Evolutionary conservation across 2,329 filamentous ascomycete genomes (phyloP).

Genomic region (Pestalotiopsis sp.): DNA sequence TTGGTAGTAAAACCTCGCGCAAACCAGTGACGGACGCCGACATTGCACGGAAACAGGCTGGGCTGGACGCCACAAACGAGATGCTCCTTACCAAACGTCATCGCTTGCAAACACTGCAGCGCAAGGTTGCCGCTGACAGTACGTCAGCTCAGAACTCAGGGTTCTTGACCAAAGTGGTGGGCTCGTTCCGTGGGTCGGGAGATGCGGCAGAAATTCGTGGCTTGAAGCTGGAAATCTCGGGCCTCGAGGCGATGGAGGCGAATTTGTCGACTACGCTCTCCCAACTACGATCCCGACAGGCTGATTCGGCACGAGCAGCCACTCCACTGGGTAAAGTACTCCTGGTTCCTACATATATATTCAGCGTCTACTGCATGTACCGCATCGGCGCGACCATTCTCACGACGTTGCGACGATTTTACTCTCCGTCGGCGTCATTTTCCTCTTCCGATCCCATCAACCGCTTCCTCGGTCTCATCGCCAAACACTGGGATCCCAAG

Average conservation of each 20-base stretch:
- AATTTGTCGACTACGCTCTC: constrained; percentile 68
- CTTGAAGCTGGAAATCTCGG: constrained; percentile 75
- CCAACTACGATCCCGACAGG: constrained; percentile 63
- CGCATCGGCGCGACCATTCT: constrained; percentile 74
- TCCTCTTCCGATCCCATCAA: constrained; percentile 81
- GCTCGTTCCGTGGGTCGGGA: constrained; percentile 67
- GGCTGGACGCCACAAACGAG: constrained; percentile 76
- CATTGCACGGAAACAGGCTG: constrained; percentile 75
- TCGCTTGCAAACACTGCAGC: constrained; percentile 69
- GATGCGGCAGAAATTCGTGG: constrained; percentile 61
- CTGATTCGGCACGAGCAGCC: constrained; percentile 66
- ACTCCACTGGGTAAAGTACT: constrained; percentile 69
- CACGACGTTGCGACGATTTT: constrained; percentile 65
- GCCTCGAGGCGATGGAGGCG: constrained; percentile 78
- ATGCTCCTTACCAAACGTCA: constrained; percentile 78
- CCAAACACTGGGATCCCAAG: constrained; percentile 81
- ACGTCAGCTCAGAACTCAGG: constrained; percentile 50
- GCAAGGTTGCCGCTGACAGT: constrained; percentile 51
- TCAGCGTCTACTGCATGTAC: constrained; percentile 83
- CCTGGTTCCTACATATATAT: constrained; percentile 65
- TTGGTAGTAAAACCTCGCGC: constrained; percentile 61
- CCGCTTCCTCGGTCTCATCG: constrained; percentile 77
- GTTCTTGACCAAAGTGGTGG: constrained; percentile 74
- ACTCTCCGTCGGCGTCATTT: constrained; percentile 53
- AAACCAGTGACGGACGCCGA: constrained; percentile 73